Base-by-base conservation (phyloP, 805 yeast genomes). In the Starmera quercuum region DNA sequence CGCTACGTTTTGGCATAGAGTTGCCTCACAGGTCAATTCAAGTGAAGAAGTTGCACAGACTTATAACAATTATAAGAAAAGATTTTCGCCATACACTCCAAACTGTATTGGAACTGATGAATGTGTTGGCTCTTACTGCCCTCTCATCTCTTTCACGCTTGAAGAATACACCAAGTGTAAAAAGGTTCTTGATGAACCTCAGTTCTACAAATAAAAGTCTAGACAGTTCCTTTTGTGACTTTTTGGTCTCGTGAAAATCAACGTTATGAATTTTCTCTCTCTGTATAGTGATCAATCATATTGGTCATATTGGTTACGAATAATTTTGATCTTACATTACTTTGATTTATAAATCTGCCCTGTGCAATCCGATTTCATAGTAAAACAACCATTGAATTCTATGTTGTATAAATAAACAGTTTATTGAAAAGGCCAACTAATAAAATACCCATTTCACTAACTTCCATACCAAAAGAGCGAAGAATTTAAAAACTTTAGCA, bases 1-100 rank as follows among this genome's bases (percentile, higher is more conserved):
- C 47, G 86, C 76, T 14, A 68, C 76, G 13, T 79, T 77, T 62
- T 77, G 86, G 86, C 10, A 6, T 14, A 23, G 10, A 9, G 6
- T 7, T 23, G 71, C 78, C 3, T 53, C 59, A 20, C 54, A 57
- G 25, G 61, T 79, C 42, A 58, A 62, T 29, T 47, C 53, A 30
- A 57, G 70, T 42, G 56, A 61, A 22, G 63, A 54, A 3, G 55
- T 63, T 42, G 64, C 76, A 34, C 82, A 75, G 44, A 25, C 38
- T 14, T 80, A 71, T 53, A 59, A 68, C 25, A 61, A 66, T 38
- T 58, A 55, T 33, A 66, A 74, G 31, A 68, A 65, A 47, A 67
- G 88, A 53, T 57, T 58, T 39, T 70, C 82, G 18, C 82, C 83
- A 15, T 61, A 55, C 31, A 66, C 66, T 14, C 75, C 77, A 17